Percentiles rank a stretch among this genome's conserved stretches.
Evolutionary conservation across 306 rosid genomes (phyloP).

Genomic region (Hippophae gyantsensis): DNA sequence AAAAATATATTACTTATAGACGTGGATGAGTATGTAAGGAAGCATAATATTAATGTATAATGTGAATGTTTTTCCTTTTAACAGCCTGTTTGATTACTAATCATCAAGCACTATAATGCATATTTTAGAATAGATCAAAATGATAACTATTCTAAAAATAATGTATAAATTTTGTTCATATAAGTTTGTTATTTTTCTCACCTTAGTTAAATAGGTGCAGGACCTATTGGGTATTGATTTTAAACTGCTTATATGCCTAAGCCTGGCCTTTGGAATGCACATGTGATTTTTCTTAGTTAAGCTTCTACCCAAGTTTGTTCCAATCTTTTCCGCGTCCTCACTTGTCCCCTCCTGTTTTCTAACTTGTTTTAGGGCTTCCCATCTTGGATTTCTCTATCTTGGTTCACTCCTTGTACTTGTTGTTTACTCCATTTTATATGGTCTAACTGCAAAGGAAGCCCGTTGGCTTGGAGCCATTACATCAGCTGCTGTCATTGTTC

Average conservation of each 20-base stretch:
- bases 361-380: constrained; percentile 70
- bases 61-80: neutral
- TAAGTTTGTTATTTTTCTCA: neutral
- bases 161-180: too few relatives aligned
- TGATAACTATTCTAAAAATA: neutral
- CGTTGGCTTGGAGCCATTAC: constrained; percentile 96
- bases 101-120: neutral
- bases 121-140: neutral
- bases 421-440: constrained; percentile 85
- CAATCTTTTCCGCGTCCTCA: neutral
- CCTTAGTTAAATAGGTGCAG: neutral
- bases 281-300: neutral
- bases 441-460: constrained; percentile 67
- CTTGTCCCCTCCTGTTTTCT: constrained; percentile 5
- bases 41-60: constrained; percentile 12
- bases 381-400: constrained; percentile 84
- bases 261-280: neutral
- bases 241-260: too few relatives aligned
- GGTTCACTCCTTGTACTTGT: constrained; percentile 86
- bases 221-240: neutral
- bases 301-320: neutral
- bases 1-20: too few relatives aligned
- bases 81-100: neutral
- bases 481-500: constrained; percentile 91
- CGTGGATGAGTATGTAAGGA: neutral